A percentile compares a stretch with the other conserved stretches of the same genome.
phyloP scores from a whole-genome alignment of 2,329 filamentous ascomycete genomes.

The Scorias spongiosa region DNA sequence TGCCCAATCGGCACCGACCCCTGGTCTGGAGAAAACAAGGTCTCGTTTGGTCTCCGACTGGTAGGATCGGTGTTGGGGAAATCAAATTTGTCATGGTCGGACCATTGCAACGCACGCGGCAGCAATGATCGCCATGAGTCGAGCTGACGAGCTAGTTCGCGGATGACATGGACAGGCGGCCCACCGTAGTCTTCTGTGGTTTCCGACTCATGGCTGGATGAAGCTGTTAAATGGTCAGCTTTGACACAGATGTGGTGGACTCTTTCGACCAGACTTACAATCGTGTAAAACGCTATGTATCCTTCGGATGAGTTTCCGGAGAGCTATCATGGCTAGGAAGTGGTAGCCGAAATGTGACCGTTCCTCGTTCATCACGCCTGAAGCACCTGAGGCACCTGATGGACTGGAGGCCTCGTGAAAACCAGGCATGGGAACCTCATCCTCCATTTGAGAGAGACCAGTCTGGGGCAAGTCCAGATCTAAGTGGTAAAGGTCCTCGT shows the following conservation, averaged over 20 bases:
- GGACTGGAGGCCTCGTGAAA: slow-evolving; percentile 31
- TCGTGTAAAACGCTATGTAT: slow-evolving; percentile 39
- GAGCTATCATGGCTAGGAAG: slow-evolving; percentile 44
- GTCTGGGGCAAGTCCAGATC: slow-evolving; percentile 44
- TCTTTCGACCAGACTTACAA: slow-evolving; percentile 25
- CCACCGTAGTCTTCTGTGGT: slow-evolving; percentile 21
- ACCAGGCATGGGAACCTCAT: slow-evolving; percentile 39
- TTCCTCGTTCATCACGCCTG: slow-evolving; percentile 32
- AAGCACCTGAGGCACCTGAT: slow-evolving; percentile 1
- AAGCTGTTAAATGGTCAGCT: background rate
- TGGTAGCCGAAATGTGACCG: slow-evolving; percentile 41
- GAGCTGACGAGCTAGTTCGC: slow-evolving; percentile 38
- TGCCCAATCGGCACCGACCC: slow-evolving; percentile 31
- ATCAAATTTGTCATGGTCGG: slow-evolving; percentile 34
- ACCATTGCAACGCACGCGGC: slow-evolving; percentile 41
- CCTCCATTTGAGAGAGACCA: slow-evolving; percentile 38
- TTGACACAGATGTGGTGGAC: background rate
- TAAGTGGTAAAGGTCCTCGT: slow-evolving; percentile 36
- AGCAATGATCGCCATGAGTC: slow-evolving; percentile 44
- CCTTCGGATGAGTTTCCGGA: slow-evolving; percentile 37
- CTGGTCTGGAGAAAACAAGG: slow-evolving; percentile 35
- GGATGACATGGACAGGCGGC: slow-evolving; percentile 29
- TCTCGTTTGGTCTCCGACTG: slow-evolving; percentile 13
- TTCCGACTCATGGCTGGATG: slow-evolving; percentile 11
- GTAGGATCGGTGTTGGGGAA: slow-evolving; percentile 22